A percentile compares a stretch with the other conserved stretches of the same genome.
Evolutionary conservation across 208 protist species (phyloP).

Genomic region (Wallacemonas collosoma): DNA sequence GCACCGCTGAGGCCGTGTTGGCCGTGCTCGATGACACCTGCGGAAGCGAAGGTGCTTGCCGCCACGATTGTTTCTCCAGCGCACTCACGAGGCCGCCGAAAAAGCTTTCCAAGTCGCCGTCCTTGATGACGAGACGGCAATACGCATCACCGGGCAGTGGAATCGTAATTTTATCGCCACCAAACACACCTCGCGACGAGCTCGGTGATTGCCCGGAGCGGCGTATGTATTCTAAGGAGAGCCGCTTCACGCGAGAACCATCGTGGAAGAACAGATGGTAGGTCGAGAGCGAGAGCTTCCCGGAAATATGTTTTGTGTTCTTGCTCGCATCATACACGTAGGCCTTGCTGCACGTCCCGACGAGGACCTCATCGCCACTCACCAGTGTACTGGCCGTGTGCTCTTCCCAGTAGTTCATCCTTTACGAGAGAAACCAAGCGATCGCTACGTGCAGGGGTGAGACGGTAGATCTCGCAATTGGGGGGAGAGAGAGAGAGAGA

Average conservation of each 20-base stretch:
- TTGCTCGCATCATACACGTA: constrained; percentile 56
- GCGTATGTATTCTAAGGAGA: constrained; percentile 51
- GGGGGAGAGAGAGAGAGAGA: too few relatives aligned
- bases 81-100: constrained; percentile 38
- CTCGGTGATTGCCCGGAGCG: constrained; percentile 35
- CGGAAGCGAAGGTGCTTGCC: background rate
- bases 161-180: constrained; percentile 63
- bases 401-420: constrained; percentile 65
- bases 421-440: too few relatives aligned
- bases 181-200: constrained; percentile 38
- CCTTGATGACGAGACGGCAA: constrained; percentile 60
- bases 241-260: constrained; percentile 33
- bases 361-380: constrained; percentile 49
- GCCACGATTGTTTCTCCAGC: constrained; percentile 50
- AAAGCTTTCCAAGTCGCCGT: constrained; percentile 58
- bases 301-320: constrained; percentile 56
- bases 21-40: background rate
- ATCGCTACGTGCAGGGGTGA: too few relatives aligned
- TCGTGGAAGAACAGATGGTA: constrained; percentile 66
- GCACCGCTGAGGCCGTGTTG: background rate
- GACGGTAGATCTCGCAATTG: background rate
- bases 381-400: constrained; percentile 31
- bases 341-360: constrained; percentile 45
- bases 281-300: constrained; percentile 67
- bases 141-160: constrained; percentile 46